phyloP scores from a whole-genome alignment of 768 basidiomycete species.

The Agrocybe praecox region DNA sequence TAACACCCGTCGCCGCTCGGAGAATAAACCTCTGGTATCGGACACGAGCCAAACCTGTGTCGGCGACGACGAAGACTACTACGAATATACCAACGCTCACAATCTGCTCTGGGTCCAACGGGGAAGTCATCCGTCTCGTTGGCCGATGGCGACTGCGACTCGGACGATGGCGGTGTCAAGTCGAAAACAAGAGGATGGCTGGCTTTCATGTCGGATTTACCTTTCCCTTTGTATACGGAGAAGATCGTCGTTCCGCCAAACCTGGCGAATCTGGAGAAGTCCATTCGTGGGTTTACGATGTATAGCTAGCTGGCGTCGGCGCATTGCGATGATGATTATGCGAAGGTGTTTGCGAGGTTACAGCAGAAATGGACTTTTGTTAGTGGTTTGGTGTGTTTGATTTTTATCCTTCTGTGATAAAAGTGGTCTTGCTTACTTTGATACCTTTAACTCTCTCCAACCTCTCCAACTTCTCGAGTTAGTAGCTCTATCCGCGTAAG shows the following conservation, averaged over 20 bases:
- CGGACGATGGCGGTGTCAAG: background rate
- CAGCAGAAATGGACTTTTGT: conserved; percentile 67
- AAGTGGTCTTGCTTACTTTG: no score
- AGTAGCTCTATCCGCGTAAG: conserved; percentile 61
- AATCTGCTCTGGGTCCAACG: background rate
- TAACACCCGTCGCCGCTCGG: background rate
- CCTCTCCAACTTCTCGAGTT: conserved; percentile 52
- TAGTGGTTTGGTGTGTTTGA: conserved; percentile 57
- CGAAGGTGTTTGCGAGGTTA: conserved; percentile 48
- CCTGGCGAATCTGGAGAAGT: background rate
- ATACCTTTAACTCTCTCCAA: no score
- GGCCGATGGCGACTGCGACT: background rate
- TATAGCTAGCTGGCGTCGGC: conserved; percentile 59
- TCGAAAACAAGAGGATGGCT: conserved; percentile 13
- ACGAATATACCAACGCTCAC: background rate
- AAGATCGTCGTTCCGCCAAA: conserved; percentile 11
- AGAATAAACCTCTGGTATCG: conserved; percentile 1
- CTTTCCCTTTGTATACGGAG: conserved; percentile 47
- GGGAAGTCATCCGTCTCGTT: conserved; percentile 8
- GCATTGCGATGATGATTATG: conserved; percentile 47
- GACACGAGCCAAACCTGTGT: background rate
- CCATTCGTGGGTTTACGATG: conserved; percentile 32
- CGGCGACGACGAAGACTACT: background rate
- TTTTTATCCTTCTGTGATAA: background rate
- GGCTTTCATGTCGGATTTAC: conserved; percentile 16